Base-by-base conservation (phyloP, 371 early-diverging fungal genomes). In the Zancudomyces culisetae region DNA sequence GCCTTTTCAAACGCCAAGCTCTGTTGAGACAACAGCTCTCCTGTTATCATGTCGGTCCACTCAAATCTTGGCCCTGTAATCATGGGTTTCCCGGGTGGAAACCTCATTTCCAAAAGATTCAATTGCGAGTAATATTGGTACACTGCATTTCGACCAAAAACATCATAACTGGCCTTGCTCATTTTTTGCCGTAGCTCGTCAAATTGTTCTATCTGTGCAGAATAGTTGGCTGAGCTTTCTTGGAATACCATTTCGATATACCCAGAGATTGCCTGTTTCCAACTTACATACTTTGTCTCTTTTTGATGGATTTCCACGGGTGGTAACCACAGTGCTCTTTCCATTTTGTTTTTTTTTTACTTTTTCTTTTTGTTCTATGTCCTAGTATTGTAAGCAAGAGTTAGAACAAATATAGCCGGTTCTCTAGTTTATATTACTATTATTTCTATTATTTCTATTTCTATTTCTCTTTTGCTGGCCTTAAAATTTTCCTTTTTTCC, bases 1-100 rank as follows among this genome's bases (percentile, higher is more conserved):
- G 95, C 97, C 71, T 92, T 91, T 58, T 93, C 94, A 64, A 87
- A 95, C 1, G 97, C 97, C 50, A 92, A 71, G 2, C 93, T 90
- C 61, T 76, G 78, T 58, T 96, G 97, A 13, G 81, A 59, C 27
- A 61, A 55, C 42, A 42, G 55, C 46, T 68, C 59, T 24, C 48
- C 51, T 3, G 58, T 61, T 26, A 66, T 65, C 22, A 65, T 55
- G 19, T 66, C 66, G 1, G 60, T 65, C 60, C 27, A 58, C 28
- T 21, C 22, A 22, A 49, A 49, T 13, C 13, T 47, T 26, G 46
- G 50, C 41, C 21, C 27, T 49, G 41, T 26, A 27, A 54, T 22
- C n/a, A n/a, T n/a, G 42, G 90, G 59, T 89, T 91, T 6, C 92
- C 79, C 20, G 84, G 86, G 60, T 45, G 28, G 26, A 6, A 96